Conservation (phyloP, 805 yeast genomes). For the Candida insectalens region DNA sequence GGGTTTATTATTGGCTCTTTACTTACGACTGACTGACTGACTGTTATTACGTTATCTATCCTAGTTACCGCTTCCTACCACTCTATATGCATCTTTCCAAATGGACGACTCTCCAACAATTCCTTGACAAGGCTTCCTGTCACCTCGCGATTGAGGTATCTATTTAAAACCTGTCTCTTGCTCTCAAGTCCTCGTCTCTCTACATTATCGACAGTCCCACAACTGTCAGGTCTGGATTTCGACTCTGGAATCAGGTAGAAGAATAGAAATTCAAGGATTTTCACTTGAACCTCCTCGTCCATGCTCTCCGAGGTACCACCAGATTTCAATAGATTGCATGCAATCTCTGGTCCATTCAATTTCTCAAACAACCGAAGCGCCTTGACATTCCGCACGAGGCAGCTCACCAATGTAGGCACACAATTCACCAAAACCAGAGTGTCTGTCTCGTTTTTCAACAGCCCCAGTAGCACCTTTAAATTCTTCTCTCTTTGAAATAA, state of each 20-base stretch:
- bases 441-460: conserved; percentile 11
- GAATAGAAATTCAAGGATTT: conserved; percentile 58
- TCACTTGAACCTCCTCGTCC: conserved; percentile 39
- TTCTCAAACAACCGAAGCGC: conserved; percentile 51
- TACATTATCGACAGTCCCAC: conserved; percentile 14
- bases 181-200: conserved; percentile 31
- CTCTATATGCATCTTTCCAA: conserved; percentile 36
- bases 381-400: conserved; percentile 45
- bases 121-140: conserved; percentile 39
- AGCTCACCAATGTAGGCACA: conserved; percentile 48
- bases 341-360: conserved; percentile 41
- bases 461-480: conserved; percentile 25
- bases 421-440: conserved; percentile 26
- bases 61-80: no score
- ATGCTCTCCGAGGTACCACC: not conserved
- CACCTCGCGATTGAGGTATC: conserved; percentile 35
- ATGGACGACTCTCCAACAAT: conserved; percentile 35
- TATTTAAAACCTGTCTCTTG: conserved; percentile 32
- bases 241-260: conserved; percentile 62
- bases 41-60: no score
- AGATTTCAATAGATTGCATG: conserved; percentile 35
- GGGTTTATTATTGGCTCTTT: no score
- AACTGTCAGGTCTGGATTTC: conserved; percentile 1
- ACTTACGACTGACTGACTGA: no score
- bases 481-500: conserved; percentile 34